Base-by-base conservation (phyloP, 2,329 filamentous ascomycete genomes). In the Xylariomycetidae sp. region DNA sequence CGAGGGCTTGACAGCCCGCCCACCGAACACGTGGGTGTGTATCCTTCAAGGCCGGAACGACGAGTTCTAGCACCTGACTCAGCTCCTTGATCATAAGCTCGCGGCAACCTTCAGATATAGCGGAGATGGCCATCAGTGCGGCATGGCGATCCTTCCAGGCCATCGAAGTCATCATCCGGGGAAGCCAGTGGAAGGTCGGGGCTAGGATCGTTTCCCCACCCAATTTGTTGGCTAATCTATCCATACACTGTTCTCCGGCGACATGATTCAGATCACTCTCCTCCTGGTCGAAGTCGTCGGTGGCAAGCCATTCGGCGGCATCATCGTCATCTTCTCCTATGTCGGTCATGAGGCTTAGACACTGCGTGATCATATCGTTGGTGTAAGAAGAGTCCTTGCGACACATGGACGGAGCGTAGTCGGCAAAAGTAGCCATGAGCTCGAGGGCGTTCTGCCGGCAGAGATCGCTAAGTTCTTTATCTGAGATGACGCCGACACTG, bases 231-330 rank as follows among this genome's bases (percentile, higher is more conserved):
- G 92, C 90, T 34, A 98, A 71, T 37, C 92, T 81, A 58, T 98
- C 92, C 90, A 98, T 97, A 49, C 88, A 94, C 63, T 98, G 92
- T 63, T 98, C 92, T 40, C 92, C 92, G 27, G 90, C 92, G 45
- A 98, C 89, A 55, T 98, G 92, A 59, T 98, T 98, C 42, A 88
- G 79, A 54, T 98, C 92, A 56, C 88, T 96, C 63, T 98, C 92
- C 49, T 97, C 92, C 39, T 88, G 79, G 45, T 98, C 92, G 45
- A 96, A 80, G 68, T 98, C 92, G 57, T 98, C 92, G 16, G 86
- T 86, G 4, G 80, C 73, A 46, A 95, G 85, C 92, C 92, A 98
- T 50, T 97, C 92, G 13, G 82, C 70, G 4, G 89, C 90, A 67
- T 97, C 88, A 36, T 98, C 90, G 49, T 98, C 92, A 48, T 97